Evolutionary conservation across 805 yeast genomes (phyloP), one percentile per base, ranked within the genome.

Genomic region (Candida awuae): DNA sequence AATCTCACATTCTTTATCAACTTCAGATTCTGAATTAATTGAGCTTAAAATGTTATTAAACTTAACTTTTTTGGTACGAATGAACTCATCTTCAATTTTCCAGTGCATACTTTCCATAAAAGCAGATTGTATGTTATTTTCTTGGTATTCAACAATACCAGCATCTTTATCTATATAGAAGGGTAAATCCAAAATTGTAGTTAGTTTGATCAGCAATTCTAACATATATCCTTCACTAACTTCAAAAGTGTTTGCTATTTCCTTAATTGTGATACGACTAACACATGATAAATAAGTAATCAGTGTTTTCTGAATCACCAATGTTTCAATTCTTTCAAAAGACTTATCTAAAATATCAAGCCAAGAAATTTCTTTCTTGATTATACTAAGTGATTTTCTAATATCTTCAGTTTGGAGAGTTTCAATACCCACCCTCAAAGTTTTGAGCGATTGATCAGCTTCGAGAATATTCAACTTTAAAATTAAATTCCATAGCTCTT

Each of bases 241-340:
- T 7, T 25, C 13, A 29, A 38, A 38, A 6, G 14, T 19, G 9
- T 18, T 7, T 4, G 30, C 15, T n/a, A 38, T 3, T 17, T 33
- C 34, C 14, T 15, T 26, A 22, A 34, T 13, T 6, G 38, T 23
- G 2, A 29, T 26, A 9, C 33, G 32, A 15, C 30, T 15, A 22
- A 57, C 42, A 13, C 62, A 37, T 0, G 67, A 59, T 2, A 67
- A 45, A 35, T 64, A 67, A 4, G 55, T 46, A 4, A 53, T 32
- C 36, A 57, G 58, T 2, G 54, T 49, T 42, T 58, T 61, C 29
- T 52, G 49, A 39, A 63, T 49, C 17, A 64, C 37, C 3, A 49
- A 42, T n/a, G 49, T 19, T n/a, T 25, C 9, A 7, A 20, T 19
- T 12, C 17, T 34, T 2, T 30, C 14, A 25, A 29, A 38, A 29